Conservation (phyloP, 2,329 filamentous ascomycete genomes). For the Trichoderma citrinoviride region DNA sequence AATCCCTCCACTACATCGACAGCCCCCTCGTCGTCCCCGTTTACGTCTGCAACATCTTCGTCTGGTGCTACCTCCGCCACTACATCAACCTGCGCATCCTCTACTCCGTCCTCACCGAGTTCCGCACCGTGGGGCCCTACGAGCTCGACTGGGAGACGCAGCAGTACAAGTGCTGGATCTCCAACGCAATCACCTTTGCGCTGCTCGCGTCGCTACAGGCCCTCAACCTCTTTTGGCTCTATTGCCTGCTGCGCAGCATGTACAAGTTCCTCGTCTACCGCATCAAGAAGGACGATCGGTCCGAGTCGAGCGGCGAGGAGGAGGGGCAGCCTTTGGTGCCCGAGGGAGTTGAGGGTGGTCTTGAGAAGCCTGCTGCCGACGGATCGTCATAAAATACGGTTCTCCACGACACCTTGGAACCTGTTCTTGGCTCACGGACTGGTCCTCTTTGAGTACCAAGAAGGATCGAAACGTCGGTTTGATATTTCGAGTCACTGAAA, state of each 20-base stretch:
- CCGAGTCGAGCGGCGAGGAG: constrained; percentile 44
- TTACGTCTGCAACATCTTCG: constrained; percentile 73
- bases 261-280: constrained; percentile 64
- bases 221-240: constrained; percentile 78
- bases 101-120: constrained; percentile 69
- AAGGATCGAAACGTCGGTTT: too few relatives aligned
- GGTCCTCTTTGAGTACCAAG: not conserved
- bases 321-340: not conserved
- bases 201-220: constrained; percentile 67
- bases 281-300: constrained; percentile 65
- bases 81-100: constrained; percentile 76
- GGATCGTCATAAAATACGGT: not conserved
- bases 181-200: constrained; percentile 62
- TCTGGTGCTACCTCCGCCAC: constrained; percentile 88
- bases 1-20: constrained; percentile 85
- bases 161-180: constrained; percentile 72
- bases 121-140: constrained; percentile 68
- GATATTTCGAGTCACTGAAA: too few relatives aligned
- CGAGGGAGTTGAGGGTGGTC: not conserved
- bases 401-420: too few relatives aligned
- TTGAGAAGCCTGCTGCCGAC: not conserved
- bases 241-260: constrained; percentile 69
- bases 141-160: constrained; percentile 71
- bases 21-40: constrained; percentile 72
- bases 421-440: too few relatives aligned